Base-by-base conservation (phyloP, 2,329 filamentous ascomycete genomes). In the Penicillium sp. region DNA sequence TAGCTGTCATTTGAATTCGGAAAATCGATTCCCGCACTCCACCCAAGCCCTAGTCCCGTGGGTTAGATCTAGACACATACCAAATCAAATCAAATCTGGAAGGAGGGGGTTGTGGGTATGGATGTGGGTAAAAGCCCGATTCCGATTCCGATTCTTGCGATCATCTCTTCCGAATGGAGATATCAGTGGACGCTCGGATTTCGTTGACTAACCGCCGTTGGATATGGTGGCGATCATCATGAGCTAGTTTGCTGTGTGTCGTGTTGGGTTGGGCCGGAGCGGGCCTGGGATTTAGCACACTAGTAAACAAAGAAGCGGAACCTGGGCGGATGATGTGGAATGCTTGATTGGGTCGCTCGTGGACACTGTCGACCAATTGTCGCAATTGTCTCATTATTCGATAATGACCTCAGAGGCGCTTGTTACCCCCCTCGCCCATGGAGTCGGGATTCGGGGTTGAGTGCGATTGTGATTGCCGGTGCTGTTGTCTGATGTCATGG, bases 361-460 rank as follows among this genome's bases (percentile, higher is more conserved):
- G 8, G 0, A 23, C 19, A 13, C 4, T 19, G 37, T 42, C n/a
- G 37, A 42, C 37, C 37, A 42, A 21, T 29, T 4, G 26, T 47
- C n/a, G 26, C 25, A 16, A 49, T 11, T 49, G 31, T 35, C 47
- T 33, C 47, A 49, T 25, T 37, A 25, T 37, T 23, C 21, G 47
- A 21, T 3, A 10, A 49, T 49, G 47, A 49, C 47, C 47, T 49
- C 47, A 49, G 47, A 49, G 47, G 47, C 47, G 47, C 31, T 35
- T 21, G 8, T 35, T 9, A 14, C 46, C 29, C 31, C 19, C 31
- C 31, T 35, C 31, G 31, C 23, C 19, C 47, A 13, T 16, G 29
- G 4, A 23, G 10, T 48, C 9, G 29, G 46, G 29, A 35, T 33
- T 49, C 21, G 47, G 19, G 23, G 13, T n/a, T 49, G 19, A 14